Base-by-base conservation (phyloP, 345 rosid species). In the Acer negundo region DNA sequence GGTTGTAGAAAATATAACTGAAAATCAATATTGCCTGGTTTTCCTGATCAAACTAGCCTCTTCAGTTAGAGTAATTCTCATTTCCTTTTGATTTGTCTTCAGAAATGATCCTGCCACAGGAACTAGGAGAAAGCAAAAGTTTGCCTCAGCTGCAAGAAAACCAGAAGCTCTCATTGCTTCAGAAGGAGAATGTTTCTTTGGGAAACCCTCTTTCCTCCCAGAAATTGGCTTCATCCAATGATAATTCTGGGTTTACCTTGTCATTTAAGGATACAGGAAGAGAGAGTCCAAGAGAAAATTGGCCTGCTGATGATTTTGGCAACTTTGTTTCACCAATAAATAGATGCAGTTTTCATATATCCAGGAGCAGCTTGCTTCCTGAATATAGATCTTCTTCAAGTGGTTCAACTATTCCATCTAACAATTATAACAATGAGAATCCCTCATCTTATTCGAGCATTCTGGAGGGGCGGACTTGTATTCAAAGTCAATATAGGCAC, bases 301-400 rank as follows among this genome's bases (percentile, higher is more conserved):
- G 81, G 77, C 75, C 78, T 74, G 75, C 70, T 73, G 80, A 77
- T 79, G 77, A 80, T 74, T 70, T 62, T 69, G 80, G 84, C 53
- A 88, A 80, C 81, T 78, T 74, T 81, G 64, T 78, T 76, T 79
- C 83, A 40, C 81, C 80, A 73, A 61, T 72, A 75, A 82, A 80
- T 70, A 79, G 73, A 68, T 80, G 78, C 61, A 84, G 69, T 71
- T 72, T 89, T 81, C 67, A 84, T 75, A 20, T 83, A 40, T 46
- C 85, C 51, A 82, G 85, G 75, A 84, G 82, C 28, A 74, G 75
- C 78, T 83, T 86, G 62, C 80, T 82, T 82, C 91, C 88, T 61
- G 87, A 84, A 28, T 77, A 42, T 80, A 80, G 78, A 82, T 76
- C 85, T 78, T 81, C 84, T 78, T 73, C 83, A 63, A 77, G 81